Percentiles rank a stretch among this genome's conserved stretches.
Conservation (phyloP, 169 alveolate species). For the Theileria annulata region DNA sequence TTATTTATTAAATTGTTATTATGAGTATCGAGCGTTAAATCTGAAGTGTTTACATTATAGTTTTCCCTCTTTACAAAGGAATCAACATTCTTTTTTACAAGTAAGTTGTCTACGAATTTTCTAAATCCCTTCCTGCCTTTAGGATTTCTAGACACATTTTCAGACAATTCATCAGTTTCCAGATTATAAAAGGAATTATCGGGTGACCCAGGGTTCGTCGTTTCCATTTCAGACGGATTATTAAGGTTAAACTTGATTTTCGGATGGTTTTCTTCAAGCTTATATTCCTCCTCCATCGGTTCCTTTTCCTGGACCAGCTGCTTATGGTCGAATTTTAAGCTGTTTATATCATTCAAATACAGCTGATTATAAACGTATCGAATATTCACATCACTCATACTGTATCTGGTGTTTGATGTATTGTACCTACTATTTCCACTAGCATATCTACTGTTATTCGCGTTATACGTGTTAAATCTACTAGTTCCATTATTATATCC, state of each 20-base stretch:
- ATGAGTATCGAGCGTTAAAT: too few relatives aligned
- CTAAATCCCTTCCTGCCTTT: not conserved
- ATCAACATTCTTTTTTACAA: not conserved
- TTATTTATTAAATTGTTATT: not conserved
- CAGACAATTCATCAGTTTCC: not conserved
- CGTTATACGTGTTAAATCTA: not conserved
- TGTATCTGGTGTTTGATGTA: slow-evolving; percentile 13
- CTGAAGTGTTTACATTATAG: not conserved
- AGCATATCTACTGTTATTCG: not conserved
- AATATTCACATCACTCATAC: slow-evolving; percentile 51
- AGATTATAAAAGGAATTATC: not conserved
- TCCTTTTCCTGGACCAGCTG: not conserved
- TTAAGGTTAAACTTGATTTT: not conserved
- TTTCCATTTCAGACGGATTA: not conserved
- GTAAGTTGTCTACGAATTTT: not conserved
- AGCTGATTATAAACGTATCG: slow-evolving; percentile 60
- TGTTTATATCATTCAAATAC: slow-evolving; percentile 39
- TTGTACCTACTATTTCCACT: not conserved
- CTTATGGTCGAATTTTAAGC: not conserved
- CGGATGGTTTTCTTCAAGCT: not conserved
- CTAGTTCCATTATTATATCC: not conserved
- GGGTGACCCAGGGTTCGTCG: not conserved
- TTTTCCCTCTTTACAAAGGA: not conserved
- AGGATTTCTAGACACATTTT: too few relatives aligned
- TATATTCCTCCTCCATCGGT: slow-evolving; percentile 5